Evolutionary conservation across 2,329 filamentous ascomycete genomes (phyloP), one percentile per base, ranked within the genome.

Genomic region (Sporothrix pallida): DNA sequence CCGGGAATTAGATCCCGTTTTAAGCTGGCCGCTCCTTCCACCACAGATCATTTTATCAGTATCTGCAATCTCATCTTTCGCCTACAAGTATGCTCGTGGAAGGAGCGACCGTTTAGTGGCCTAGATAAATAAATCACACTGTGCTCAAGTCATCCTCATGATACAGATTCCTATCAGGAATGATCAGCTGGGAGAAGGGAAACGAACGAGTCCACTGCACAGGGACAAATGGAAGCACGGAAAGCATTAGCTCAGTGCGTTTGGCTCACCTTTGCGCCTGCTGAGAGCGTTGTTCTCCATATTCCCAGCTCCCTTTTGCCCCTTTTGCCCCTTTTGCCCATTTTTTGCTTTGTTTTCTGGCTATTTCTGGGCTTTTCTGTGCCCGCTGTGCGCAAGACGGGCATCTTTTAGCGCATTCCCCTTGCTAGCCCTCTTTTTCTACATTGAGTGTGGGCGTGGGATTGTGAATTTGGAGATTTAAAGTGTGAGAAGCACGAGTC

Each of bases 301-400:
- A 71, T 71, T 60, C 68, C 68, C 68, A 71, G 31, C 68, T 60
- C 54, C 69, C 52, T 44, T n/a, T 71, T 71, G 52, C 54, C 69
- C 69, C 52, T 44, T n/a, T 71, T 71, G 52, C 54, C 69, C 50
- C 20, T 44, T 44, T 56, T 20, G 17, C 20, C 17, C 50, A 20
- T 54, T n/a, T 52, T 52, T 3, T 26, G 23, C 23, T 26, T 54
- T 37, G 7, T 37, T 37, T 37, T 37, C 31, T 37, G 31, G 31
- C 31, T 37, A 37, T 48, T 37, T 52, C 31, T 56, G 15, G 65
- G 46, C 67, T 23, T 70, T 70, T 70, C 48, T 56, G 50, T 50
- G 13, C 50, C 62, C 42, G 62, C 62, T 13, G 42, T 20, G 62
- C 44, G 42, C 62, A 67, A 26, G 62, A 67, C 62, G 42, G 62